These are phyloP conservation scores for Leccinum uliginosum DNA, from an alignment of 768 basidiomycete species.

Conservation along the genomic window DNA sequence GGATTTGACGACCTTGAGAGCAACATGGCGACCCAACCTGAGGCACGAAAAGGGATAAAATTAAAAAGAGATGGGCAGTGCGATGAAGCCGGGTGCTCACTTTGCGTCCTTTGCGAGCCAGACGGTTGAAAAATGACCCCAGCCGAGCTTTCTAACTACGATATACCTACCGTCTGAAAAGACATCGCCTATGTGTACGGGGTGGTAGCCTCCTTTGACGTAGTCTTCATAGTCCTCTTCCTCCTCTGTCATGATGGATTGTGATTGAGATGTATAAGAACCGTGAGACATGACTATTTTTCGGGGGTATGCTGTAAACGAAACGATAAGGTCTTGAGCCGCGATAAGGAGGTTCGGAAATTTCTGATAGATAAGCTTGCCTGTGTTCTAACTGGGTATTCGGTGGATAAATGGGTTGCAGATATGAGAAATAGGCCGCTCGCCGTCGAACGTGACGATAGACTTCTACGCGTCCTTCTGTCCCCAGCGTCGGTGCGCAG, in stretches of 20 bases:
- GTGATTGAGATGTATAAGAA: constrained; percentile 67
- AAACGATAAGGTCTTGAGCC: constrained; percentile 27
- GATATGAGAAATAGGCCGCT: not conserved
- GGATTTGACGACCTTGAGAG: constrained; percentile 98
- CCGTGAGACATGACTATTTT: constrained; percentile 59
- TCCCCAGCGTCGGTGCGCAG: constrained; percentile 7
- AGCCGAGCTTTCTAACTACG: constrained; percentile 92
- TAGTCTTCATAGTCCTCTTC: constrained; percentile 94
- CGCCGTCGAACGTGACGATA: not conserved
- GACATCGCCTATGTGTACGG: constrained; percentile 90
- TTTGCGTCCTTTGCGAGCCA: constrained; percentile 85
- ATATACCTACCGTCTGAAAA: constrained; percentile 85
- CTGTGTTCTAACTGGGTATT: constrained; percentile 27
- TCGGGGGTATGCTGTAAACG: constrained; percentile 33
- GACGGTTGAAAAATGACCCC: constrained; percentile 93
- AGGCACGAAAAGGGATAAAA: constrained; percentile 14
- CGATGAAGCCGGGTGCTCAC: constrained; percentile 39
- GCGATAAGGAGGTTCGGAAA: constrained; percentile 29
- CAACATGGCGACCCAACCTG: constrained; percentile 94
- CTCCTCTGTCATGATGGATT: constrained; percentile 83
- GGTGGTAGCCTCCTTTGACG: constrained; percentile 79
- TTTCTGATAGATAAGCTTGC: constrained; percentile 31
- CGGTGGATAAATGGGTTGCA: not conserved
- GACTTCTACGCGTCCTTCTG: not conserved
- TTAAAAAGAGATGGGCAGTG: not conserved